These are phyloP conservation scores for Hyphopichia homilentoma DNA, from an alignment of 805 yeast species.

Conservation along the genomic window DNA sequence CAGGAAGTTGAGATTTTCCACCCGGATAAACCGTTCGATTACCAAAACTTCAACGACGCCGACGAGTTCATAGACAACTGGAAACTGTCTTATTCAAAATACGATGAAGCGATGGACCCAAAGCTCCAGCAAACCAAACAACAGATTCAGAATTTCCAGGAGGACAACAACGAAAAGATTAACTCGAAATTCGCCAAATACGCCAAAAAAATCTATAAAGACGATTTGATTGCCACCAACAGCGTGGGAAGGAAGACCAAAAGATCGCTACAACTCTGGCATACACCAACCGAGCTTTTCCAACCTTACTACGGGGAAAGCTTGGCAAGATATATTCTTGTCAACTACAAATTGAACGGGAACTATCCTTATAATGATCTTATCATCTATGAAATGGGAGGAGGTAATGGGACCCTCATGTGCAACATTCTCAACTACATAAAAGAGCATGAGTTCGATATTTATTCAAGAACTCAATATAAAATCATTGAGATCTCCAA, in stretches of 20 bases:
- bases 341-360: conserved; percentile 61
- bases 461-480: conserved; percentile 65
- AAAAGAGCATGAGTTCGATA: conserved; percentile 60
- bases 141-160: conserved; percentile 6
- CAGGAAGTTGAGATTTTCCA: conserved; percentile 76
- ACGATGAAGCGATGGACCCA: conserved; percentile 31
- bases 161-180: conserved; percentile 1
- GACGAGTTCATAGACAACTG: conserved; percentile 71
- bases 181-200: conserved; percentile 24
- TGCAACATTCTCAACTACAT: conserved; percentile 65
- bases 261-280: conserved; percentile 71
- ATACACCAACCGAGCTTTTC: conserved; percentile 84
- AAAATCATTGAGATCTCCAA: conserved; percentile 69
- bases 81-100: conserved; percentile 57
- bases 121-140: conserved; percentile 9
- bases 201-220: conserved; percentile 23
- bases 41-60: conserved; percentile 50
- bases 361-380: conserved; percentile 68
- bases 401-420: conserved; percentile 89
- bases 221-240: conserved; percentile 14
- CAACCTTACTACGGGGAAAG: conserved; percentile 85
- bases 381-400: conserved; percentile 82
- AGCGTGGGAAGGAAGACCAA: conserved; percentile 19
- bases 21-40: conserved; percentile 61
- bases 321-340: conserved; percentile 72